These are phyloP conservation scores for Botryotinia calthae DNA, from an alignment of 2,329 filamentous ascomycete species.

Conservation along the genomic window DNA sequence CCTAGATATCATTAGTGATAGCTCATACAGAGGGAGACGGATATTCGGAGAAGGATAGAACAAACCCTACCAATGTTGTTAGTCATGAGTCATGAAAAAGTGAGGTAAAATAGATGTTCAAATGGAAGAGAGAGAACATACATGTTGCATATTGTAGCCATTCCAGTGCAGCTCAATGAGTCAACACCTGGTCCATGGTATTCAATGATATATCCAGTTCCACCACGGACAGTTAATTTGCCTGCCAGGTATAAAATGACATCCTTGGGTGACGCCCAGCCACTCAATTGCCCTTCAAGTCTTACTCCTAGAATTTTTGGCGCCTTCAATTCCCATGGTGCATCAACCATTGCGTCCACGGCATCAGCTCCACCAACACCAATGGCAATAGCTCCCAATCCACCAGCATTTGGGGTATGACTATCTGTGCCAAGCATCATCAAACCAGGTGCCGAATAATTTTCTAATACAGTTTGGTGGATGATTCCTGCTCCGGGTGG, in stretches of 20 bases:
- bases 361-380: conserved; percentile 96
- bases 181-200: conserved; percentile 90
- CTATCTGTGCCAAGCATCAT: conserved; percentile 99
- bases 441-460: conserved; percentile 92
- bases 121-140: neutral
- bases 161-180: conserved; percentile 85
- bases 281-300: conserved; percentile 77
- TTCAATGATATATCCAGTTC: conserved; percentile 92
- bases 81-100: neutral
- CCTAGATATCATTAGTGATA: neutral
- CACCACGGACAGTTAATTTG: conserved; percentile 85
- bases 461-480: conserved; percentile 96
- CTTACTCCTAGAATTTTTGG: conserved; percentile 85
- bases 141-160: conserved; percentile 89
- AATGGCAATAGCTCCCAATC: conserved; percentile 88
- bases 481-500: conserved; percentile 92
- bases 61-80: neutral
- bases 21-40: neutral
- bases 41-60: neutral
- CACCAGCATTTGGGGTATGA: conserved; percentile 96
- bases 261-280: conserved; percentile 94
- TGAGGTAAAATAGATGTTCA: neutral
- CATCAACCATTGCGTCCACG: conserved; percentile 92
- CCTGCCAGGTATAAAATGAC: conserved; percentile 89
- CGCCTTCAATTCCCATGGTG: conserved; percentile 96